Percentiles rank a stretch among this genome's conserved stretches.
Evolutionary conservation across 768 basidiomycete genomes (phyloP).

Genomic region (Krasilnikovozyma curviuscula): DNA sequence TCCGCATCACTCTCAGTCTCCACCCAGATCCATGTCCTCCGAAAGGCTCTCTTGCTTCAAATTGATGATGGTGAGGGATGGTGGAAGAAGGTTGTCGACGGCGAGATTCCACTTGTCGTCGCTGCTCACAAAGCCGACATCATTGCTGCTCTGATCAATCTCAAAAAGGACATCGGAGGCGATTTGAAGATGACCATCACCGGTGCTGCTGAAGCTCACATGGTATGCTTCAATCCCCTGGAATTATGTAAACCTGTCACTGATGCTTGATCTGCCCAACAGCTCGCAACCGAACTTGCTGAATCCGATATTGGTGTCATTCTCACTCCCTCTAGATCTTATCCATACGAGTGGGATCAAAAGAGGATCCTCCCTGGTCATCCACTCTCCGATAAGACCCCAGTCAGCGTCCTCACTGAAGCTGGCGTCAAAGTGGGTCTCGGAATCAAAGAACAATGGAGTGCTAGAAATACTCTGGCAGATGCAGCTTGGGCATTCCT

Average conservation of each 20-base stretch:
- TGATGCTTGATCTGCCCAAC: slow-evolving; percentile 45
- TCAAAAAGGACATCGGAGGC: slow-evolving; percentile 44
- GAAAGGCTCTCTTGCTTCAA: slow-evolving; percentile 39
- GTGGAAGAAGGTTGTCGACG: slow-evolving; percentile 36
- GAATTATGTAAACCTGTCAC: slow-evolving; percentile 21
- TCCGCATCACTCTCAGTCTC: slow-evolving; percentile 44
- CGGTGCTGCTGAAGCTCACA: slow-evolving; percentile 24
- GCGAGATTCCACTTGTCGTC: slow-evolving; percentile 43
- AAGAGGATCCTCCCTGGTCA: slow-evolving; percentile 47
- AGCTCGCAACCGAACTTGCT: slow-evolving; percentile 50
- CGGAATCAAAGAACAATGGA: slow-evolving; percentile 46
- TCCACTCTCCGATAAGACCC: slow-evolving; percentile 44
- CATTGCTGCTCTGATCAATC: slow-evolving; percentile 44
- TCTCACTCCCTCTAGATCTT: slow-evolving; percentile 43
- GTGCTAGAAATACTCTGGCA: slow-evolving; percentile 54
- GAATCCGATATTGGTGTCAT: slow-evolving; percentile 50
- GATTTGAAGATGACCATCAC: slow-evolving; percentile 29
- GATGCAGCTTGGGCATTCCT: slow-evolving; percentile 59
- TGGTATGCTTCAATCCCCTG: slow-evolving; percentile 30
- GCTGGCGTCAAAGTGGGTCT: slow-evolving; percentile 41
- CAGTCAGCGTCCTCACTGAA: slow-evolving; percentile 40
- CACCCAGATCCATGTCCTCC: slow-evolving; percentile 57
- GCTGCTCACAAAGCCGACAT: slow-evolving; percentile 45
- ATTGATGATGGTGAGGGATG: slow-evolving; percentile 29
- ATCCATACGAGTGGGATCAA: slow-evolving; percentile 51